Percentiles rank a stretch among this genome's conserved stretches.
These are phyloP conservation scores for Jackrogersella minutella DNA, from an alignment of 495 filamentous ascomycete genomes.

Conservation along the genomic window DNA sequence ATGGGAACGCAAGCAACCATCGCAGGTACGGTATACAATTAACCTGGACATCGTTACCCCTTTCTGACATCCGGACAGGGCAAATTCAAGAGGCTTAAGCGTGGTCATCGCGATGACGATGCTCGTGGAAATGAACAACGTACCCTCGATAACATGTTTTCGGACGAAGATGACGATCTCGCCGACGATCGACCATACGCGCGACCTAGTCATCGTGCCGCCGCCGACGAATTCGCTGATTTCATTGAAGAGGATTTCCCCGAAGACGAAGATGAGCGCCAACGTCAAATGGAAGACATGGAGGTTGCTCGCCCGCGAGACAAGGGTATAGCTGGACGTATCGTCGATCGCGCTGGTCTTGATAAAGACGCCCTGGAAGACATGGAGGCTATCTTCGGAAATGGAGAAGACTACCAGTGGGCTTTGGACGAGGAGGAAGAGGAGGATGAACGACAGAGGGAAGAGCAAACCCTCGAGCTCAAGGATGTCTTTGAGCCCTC, in stretches of 20 bases:
- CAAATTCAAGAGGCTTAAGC: slow-evolving; percentile 95
- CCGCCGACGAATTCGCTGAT: slow-evolving; percentile 88
- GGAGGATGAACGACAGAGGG: slow-evolving; percentile 73
- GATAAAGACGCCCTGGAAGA: slow-evolving; percentile 92
- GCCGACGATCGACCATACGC: slow-evolving; percentile 66
- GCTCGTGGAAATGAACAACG: slow-evolving; percentile 67
- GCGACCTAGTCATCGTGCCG: slow-evolving; percentile 58
- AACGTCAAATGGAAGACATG: slow-evolving; percentile 80
- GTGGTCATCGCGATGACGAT: slow-evolving; percentile 80
- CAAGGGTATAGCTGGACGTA: slow-evolving; percentile 68
- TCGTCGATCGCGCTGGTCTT: slow-evolving; percentile 74
- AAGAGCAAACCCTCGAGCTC: slow-evolving; percentile 76
- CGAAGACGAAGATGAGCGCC: slow-evolving; percentile 81
- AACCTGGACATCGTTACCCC: background rate
- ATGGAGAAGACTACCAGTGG: slow-evolving; percentile 94
- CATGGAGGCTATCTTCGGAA: slow-evolving; percentile 94
- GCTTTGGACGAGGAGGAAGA: slow-evolving; percentile 87
- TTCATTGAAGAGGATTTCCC: slow-evolving; percentile 97
- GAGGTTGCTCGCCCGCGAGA: slow-evolving; percentile 80
- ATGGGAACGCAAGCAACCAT: slow-evolving; percentile 67
- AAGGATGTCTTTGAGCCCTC: slow-evolving; percentile 98
- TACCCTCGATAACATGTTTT: slow-evolving; percentile 89
- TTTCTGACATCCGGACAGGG: slow-evolving; percentile 61
- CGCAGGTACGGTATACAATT: slow-evolving; percentile 60
- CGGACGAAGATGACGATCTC: slow-evolving; percentile 86